Conservation (phyloP, 139 green algal species). For the Nannochloris sp. region DNA sequence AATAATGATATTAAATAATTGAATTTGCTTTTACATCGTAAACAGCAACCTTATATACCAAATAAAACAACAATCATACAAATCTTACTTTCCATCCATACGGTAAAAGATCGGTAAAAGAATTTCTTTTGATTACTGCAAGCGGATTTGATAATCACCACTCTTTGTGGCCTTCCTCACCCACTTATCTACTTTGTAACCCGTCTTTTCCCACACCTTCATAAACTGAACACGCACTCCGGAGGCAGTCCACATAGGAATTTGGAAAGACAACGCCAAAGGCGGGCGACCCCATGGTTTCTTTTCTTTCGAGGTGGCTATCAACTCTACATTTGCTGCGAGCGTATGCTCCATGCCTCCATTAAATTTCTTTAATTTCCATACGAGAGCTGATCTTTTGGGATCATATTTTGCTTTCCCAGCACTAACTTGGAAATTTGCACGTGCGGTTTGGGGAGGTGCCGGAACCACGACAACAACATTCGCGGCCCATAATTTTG, state of each 20-base stretch:
- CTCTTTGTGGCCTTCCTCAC: slow-evolving; percentile 86
- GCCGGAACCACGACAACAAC: slow-evolving; percentile 81
- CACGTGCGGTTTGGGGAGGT: slow-evolving; percentile 85
- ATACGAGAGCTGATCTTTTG: slow-evolving; percentile 78
- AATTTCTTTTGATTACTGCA: neutral
- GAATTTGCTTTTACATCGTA: too few relatives aligned
- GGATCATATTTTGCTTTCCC: slow-evolving; percentile 92
- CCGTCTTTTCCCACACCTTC: slow-evolving; percentile 77
- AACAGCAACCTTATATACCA: too few relatives aligned
- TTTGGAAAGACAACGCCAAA: slow-evolving; percentile 78
- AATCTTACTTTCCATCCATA: neutral
- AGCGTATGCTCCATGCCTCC: slow-evolving; percentile 73
- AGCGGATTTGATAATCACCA: slow-evolving; percentile 63
- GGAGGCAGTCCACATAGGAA: slow-evolving; percentile 88
- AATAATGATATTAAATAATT: too few relatives aligned
- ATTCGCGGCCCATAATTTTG: slow-evolving; percentile 66
- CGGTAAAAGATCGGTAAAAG: neutral
- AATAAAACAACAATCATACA: too few relatives aligned
- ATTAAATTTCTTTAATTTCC: slow-evolving; percentile 82
- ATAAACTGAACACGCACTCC: slow-evolving; percentile 87
- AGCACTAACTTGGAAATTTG: slow-evolving; percentile 54
- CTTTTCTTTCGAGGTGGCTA: slow-evolving; percentile 72
- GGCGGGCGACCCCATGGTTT: slow-evolving; percentile 80
- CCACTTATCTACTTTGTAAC: slow-evolving; percentile 83
- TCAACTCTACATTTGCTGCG: slow-evolving; percentile 80